Evolutionary conservation across 495 filamentous ascomycete species (phyloP).

Genomic region (Hyphodiscus hymeniophilus): DNA sequence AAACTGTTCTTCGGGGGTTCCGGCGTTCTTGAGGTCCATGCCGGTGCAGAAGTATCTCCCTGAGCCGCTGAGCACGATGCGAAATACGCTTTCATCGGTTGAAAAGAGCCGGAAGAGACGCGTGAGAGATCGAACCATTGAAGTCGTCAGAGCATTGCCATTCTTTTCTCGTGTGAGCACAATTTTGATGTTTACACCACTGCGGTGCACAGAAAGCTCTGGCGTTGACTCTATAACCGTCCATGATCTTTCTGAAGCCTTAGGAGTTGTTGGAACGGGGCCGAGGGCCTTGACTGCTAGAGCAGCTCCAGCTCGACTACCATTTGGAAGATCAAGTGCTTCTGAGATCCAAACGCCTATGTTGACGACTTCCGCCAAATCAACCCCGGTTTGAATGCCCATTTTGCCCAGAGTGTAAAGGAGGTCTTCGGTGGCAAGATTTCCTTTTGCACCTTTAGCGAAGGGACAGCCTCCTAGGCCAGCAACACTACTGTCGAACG

Average conservation of each 20-base stretch:
- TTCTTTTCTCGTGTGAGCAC: constrained; percentile 28
- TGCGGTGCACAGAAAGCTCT: constrained; percentile 17
- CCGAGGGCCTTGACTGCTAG: constrained; percentile 14
- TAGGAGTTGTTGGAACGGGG: neutral
- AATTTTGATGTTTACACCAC: constrained; percentile 26
- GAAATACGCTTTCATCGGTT: constrained; percentile 21
- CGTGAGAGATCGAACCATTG: constrained; percentile 26
- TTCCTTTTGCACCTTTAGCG: constrained; percentile 38
- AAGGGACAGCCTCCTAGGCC: constrained; percentile 41
- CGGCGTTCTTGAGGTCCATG: constrained; percentile 28
- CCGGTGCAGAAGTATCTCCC: constrained; percentile 37
- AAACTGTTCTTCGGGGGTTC: neutral
- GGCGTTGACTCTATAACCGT: neutral
- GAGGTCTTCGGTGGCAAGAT: constrained; percentile 35
- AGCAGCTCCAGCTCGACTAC: constrained; percentile 29
- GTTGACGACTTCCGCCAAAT: constrained; percentile 26
- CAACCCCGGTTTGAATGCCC: constrained; percentile 32
- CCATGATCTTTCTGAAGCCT: no score
- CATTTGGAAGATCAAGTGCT: constrained; percentile 21
- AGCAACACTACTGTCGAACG: constrained; percentile 36
- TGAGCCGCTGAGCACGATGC: constrained; percentile 27
- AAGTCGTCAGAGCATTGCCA: constrained; percentile 28
- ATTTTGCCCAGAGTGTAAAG: constrained; percentile 34
- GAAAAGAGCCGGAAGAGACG: constrained; percentile 17
- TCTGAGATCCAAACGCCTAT: constrained; percentile 34